These are phyloP conservation scores for Pseudonectria foliicola DNA, from an alignment of 2,329 filamentous ascomycete species.

Conservation along the genomic window DNA sequence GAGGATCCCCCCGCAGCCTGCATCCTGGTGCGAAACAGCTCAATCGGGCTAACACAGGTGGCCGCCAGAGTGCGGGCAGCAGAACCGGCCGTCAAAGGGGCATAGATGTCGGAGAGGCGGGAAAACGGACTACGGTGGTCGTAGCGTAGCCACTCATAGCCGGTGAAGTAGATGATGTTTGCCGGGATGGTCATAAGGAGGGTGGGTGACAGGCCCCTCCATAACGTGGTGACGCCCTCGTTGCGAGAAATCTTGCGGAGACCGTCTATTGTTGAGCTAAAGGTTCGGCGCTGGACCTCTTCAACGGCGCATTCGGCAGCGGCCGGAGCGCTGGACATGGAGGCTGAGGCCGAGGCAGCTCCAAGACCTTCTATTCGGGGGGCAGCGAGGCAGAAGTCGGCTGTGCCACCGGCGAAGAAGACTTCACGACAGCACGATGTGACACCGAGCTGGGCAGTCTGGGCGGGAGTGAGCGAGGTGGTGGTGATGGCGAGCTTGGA, in stretches of 20 bases:
- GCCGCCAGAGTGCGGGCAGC: slow-evolving; percentile 74
- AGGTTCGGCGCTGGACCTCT: slow-evolving; percentile 73
- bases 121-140: slow-evolving; percentile 66
- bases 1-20: slow-evolving; percentile 63
- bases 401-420: slow-evolving; percentile 86
- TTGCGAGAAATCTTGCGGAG: slow-evolving; percentile 90
- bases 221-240: slow-evolving; percentile 79
- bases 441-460: slow-evolving; percentile 75
- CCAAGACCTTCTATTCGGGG: slow-evolving; percentile 43
- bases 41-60: slow-evolving; percentile 77
- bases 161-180: slow-evolving; percentile 98
- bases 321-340: slow-evolving; percentile 25
- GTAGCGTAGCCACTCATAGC: slow-evolving; percentile 88
- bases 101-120: slow-evolving; percentile 58
- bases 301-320: slow-evolving; percentile 75
- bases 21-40: slow-evolving; percentile 88
- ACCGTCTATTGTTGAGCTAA: slow-evolving; percentile 87
- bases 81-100: slow-evolving; percentile 74
- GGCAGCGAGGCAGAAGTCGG: slow-evolving; percentile 72
- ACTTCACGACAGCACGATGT: slow-evolving; percentile 95
- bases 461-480: slow-evolving; percentile 59
- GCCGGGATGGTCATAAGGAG: slow-evolving; percentile 88
- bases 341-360: slow-evolving; percentile 17
- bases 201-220: slow-evolving; percentile 91
- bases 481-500: slow-evolving; percentile 49